Evolutionary conservation across 2,329 filamentous ascomycete species (phyloP), one percentile per base, ranked within the genome.

Genomic region (Exophiala dermatitidis): DNA sequence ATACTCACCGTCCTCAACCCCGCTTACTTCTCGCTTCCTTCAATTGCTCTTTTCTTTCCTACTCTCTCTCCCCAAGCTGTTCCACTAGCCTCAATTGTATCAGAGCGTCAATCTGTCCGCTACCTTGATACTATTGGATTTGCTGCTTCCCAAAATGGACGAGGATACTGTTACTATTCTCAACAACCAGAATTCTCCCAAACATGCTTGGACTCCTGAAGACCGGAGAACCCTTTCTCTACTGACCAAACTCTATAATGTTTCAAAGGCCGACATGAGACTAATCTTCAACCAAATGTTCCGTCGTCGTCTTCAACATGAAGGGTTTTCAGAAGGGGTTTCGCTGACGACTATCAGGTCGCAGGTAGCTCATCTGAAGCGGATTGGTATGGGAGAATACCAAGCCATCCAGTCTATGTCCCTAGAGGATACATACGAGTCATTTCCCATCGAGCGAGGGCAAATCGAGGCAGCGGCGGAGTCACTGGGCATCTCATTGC

Each of bases 301-400:
- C 19, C 36, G 19, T 3, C 4, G 10, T n/a, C 36, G 12, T 2
- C 50, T 53, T 7, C 12, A n/a, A 3, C 5, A 12, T 10, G 45
- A 53, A 29, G 50, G 50, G 1, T 29, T 53, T 19, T 5, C 28
- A 8, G 19, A 38, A 7, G 50, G 50, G 4, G 37, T 53, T 1
- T 33, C 28, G 3, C n/a, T 26, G 3, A 26, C 36, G 4, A 26
- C 44, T 3, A 44, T 53, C n/a, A 29, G n/a, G 5, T 31, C 50
- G 4, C 50, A 53, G 10, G 19, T 53, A 12, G 44, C 45, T 3
- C 44, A 53, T 28, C 31, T 48, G 3, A 49, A 49, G 37, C 12
- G 47, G 19, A 49, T 10, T 32, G 28, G 32, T 29, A 40, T 36
- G 26, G 37, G 7, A 6, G 33, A 38, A 2, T 49, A 41, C 12